A percentile compares a stretch with the other conserved stretches of the same genome.
Conservation (phyloP, 1,284 basidiomycete species). For the Xerocomus nothofagi region DNA sequence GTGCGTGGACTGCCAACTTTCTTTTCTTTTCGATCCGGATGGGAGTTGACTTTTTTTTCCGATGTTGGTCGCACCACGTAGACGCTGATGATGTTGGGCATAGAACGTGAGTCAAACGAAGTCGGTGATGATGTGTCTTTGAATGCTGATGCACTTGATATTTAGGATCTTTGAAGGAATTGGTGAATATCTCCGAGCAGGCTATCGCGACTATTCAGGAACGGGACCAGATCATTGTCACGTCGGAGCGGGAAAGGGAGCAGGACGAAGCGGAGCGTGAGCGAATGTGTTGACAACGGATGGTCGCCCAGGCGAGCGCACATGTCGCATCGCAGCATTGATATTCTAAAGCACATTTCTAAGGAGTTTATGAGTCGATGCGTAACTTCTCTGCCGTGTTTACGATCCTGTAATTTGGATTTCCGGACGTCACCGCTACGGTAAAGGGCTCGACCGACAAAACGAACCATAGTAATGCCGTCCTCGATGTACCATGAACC, state of each 20-base stretch:
- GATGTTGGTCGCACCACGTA: slow-evolving; percentile 19
- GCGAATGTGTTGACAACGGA: not conserved
- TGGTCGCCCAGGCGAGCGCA: not conserved
- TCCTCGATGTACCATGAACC: no score
- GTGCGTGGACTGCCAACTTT: slow-evolving; percentile 35
- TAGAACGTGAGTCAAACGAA: slow-evolving; percentile 47
- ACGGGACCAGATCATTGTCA: slow-evolving; percentile 17
- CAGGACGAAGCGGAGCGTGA: not conserved
- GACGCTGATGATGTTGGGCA: slow-evolving; percentile 52
- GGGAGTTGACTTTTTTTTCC: not conserved
- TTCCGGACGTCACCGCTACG: not conserved
- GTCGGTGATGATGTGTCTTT: not conserved
- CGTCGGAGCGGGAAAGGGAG: slow-evolving; percentile 7
- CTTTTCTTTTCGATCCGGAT: not conserved
- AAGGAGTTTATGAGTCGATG: not conserved
- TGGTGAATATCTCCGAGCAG: slow-evolving; percentile 25
- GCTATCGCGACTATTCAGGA: slow-evolving; percentile 23
- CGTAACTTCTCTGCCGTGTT: not conserved
- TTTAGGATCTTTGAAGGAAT: slow-evolving; percentile 29
- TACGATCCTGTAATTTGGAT: not conserved
- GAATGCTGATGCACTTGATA: not conserved
- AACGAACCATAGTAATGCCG: not conserved
- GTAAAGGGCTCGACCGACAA: no score
- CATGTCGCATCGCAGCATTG: not conserved
- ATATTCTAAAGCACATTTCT: not conserved